These are phyloP conservation scores for Uromyces viciae-fabae DNA, from an alignment of 1,284 basidiomycete species.

Conservation along the genomic window DNA sequence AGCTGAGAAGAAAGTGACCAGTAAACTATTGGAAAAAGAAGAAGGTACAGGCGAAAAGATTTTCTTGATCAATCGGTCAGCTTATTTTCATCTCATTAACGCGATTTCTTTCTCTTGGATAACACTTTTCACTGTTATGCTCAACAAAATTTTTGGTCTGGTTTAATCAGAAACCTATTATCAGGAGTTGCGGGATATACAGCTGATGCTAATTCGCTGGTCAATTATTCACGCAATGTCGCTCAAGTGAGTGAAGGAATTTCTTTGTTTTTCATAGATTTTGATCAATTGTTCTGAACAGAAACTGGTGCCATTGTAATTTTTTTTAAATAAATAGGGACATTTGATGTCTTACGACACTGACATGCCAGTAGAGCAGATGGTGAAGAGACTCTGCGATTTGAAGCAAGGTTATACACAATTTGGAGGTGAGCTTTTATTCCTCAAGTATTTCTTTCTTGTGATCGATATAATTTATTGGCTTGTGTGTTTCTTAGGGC, in stretches of 20 bases:
- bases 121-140: slow-evolving; percentile 12
- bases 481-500: slow-evolving; percentile 61
- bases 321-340: slow-evolving; percentile 51
- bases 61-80: slow-evolving; percentile 75
- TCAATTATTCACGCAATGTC: slow-evolving; percentile 86
- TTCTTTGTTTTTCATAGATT: background rate
- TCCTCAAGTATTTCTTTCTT: background rate
- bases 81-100: slow-evolving; percentile 6
- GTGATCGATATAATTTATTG: background rate
- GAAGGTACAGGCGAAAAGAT: slow-evolving; percentile 97
- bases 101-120: too few species aligned
- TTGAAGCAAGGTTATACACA: slow-evolving; percentile 99
- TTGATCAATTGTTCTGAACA: background rate
- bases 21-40: slow-evolving; percentile 91
- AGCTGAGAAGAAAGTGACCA: slow-evolving; percentile 98
- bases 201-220: slow-evolving; percentile 93
- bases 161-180: slow-evolving; percentile 75
- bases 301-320: background rate
- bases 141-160: too few species aligned
- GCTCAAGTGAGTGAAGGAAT: slow-evolving; percentile 63
- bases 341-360: slow-evolving; percentile 89
- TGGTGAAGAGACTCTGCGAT: slow-evolving; percentile 89
- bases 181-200: slow-evolving; percentile 92
- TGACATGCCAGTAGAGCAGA: slow-evolving; percentile 94
- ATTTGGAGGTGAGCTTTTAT: slow-evolving; percentile 70